Evolutionary conservation across 768 basidiomycete genomes (phyloP).

Genomic region (Naganishia onofrii): DNA sequence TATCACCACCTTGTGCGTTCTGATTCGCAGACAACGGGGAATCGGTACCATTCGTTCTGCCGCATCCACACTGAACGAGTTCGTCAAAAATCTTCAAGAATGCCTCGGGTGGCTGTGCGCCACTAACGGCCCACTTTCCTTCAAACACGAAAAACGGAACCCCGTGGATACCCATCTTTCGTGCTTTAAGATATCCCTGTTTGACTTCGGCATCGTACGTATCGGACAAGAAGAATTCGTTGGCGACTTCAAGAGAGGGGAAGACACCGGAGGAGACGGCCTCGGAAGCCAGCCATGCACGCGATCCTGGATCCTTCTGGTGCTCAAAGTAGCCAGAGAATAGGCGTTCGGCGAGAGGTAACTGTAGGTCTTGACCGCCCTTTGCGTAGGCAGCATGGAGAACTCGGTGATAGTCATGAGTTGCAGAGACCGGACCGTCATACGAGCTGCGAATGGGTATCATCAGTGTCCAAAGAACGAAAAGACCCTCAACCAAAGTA

Average conservation of each 20-base stretch:
- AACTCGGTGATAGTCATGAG: slow-evolving; percentile 70
- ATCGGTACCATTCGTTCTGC: slow-evolving; percentile 17
- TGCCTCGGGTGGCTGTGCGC: slow-evolving; percentile 69
- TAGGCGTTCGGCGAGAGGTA: slow-evolving; percentile 60
- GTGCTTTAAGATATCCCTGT: slow-evolving; percentile 63
- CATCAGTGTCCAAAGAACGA: too few relatives aligned
- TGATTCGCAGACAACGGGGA: neutral
- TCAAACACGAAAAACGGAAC: slow-evolving; percentile 79
- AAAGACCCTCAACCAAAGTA: too few relatives aligned
- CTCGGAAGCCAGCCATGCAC: slow-evolving; percentile 61
- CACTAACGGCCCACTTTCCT: slow-evolving; percentile 71
- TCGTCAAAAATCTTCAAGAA: slow-evolving; percentile 51
- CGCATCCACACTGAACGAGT: slow-evolving; percentile 24
- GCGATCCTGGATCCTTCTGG: slow-evolving; percentile 63
- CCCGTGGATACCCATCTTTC: slow-evolving; percentile 67
- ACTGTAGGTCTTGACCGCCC: slow-evolving; percentile 64
- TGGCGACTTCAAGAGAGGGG: slow-evolving; percentile 63
- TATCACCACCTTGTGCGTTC: neutral
- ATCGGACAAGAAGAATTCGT: slow-evolving; percentile 65
- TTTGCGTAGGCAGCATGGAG: slow-evolving; percentile 65
- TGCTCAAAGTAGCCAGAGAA: slow-evolving; percentile 70
- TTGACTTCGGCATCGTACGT: slow-evolving; percentile 67
- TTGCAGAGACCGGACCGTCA: slow-evolving; percentile 64
- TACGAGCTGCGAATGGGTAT: slow-evolving; percentile 58
- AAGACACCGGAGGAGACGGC: slow-evolving; percentile 63